Conservation (phyloP, 805 yeast genomes). For the Ogataea neopini region DNA sequence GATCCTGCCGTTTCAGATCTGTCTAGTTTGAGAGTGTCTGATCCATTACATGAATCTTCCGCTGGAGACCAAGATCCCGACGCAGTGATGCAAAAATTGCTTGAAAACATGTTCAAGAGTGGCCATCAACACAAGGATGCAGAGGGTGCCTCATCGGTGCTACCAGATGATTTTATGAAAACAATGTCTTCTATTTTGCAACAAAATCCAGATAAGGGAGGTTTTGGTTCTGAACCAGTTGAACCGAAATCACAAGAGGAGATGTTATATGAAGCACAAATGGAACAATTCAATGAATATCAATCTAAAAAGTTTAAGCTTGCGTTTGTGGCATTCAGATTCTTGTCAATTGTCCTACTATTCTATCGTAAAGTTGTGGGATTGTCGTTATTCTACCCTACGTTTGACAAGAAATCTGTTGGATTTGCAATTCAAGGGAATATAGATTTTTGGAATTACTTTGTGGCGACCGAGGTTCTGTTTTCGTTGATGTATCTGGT, state of each 20-base stretch:
- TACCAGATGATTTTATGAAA: conserved; percentile 35
- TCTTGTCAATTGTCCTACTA: conserved; percentile 14
- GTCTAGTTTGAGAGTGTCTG: conserved; percentile 10
- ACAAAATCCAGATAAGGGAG: conserved; percentile 12
- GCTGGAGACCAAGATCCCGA: conserved; percentile 14
- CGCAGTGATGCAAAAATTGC: conserved; percentile 19
- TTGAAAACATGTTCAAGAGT: conserved; percentile 21
- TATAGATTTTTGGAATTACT: conserved; percentile 25
- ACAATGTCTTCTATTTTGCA: conserved; percentile 29
- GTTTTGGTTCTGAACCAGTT: conserved; percentile 1
- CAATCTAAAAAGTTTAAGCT: conserved; percentile 16
- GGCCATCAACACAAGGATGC: conserved; percentile 16
- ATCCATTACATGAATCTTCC: conserved; percentile 12
- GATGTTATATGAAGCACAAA: conserved; percentile 17
- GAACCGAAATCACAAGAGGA: conserved; percentile 12
- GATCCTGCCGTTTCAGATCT: conserved; percentile 30
- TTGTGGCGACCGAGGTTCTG: conserved; percentile 25
- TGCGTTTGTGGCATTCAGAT: conserved; percentile 22
- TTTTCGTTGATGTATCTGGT: conserved; percentile 21
- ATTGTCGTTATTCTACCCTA: conserved; percentile 11
- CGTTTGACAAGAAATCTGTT: conserved; percentile 16
- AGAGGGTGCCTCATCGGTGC: conserved; percentile 5
- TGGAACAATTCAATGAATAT: conserved; percentile 15
- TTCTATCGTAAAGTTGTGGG: conserved; percentile 13
- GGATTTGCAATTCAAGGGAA: conserved; percentile 9